A percentile compares a stretch with the other conserved stretches of the same genome.
Conservation (phyloP, 441 rosid genomes). For the Cnidoscolus chayamansa region DNA sequence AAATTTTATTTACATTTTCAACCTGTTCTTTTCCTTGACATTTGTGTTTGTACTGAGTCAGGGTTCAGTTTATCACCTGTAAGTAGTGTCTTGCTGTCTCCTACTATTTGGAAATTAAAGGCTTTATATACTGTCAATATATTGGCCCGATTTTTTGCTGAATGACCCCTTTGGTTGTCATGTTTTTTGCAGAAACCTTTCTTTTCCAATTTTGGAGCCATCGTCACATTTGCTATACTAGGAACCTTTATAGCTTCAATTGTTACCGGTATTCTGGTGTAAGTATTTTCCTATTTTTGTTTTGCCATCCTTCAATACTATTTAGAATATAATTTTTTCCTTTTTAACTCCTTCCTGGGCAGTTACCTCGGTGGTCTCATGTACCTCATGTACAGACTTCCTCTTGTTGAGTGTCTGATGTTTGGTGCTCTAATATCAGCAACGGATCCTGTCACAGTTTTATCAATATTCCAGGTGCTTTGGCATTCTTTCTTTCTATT, state of each 20-base stretch:
- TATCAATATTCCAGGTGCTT: constrained; percentile 95
- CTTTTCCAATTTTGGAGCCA: constrained; percentile 95
- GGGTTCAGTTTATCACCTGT: constrained; percentile 93
- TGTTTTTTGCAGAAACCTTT: constrained; percentile 77
- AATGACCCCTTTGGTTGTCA: neutral
- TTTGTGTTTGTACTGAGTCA: constrained; percentile 59
- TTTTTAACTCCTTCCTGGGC: constrained; percentile 25
- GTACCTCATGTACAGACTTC: constrained; percentile 83
- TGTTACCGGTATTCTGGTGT: constrained; percentile 88
- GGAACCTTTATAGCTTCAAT: constrained; percentile 87
- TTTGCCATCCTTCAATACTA: neutral
- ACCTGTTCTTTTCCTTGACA: constrained; percentile 54
- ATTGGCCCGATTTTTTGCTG: neutral
- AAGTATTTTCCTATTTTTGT: constrained; percentile 30
- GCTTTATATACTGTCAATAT: neutral
- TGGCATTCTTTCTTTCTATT: constrained; percentile 5
- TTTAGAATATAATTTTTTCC: neutral
- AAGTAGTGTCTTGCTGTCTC: constrained; percentile 31
- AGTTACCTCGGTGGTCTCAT: constrained; percentile 86
- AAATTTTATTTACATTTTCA: constrained; percentile 7
- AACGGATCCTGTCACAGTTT: constrained; percentile 96
- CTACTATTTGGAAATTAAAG: constrained; percentile 6
- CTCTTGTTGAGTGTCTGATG: constrained; percentile 92
- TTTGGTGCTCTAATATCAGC: constrained; percentile 99
- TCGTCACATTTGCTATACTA: constrained; percentile 80